Conservation (phyloP, 768 basidiomycete genomes). For the Termitomyces titanicus region DNA sequence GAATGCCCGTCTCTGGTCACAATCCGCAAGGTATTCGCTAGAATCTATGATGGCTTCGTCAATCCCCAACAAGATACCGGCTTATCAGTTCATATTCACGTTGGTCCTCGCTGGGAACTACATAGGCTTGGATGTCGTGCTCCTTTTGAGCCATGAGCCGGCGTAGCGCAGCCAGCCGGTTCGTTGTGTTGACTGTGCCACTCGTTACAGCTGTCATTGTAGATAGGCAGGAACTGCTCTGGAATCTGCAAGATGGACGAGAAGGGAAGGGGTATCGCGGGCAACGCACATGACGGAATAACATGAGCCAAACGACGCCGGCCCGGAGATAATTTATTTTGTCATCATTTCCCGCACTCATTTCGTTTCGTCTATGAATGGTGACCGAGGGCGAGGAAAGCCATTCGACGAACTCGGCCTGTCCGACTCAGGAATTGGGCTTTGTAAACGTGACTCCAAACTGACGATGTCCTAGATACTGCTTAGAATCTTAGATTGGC, state of each 20-base stretch:
- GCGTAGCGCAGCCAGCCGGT: slow-evolving; percentile 60
- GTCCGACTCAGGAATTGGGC: no score
- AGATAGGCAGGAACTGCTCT: not conserved
- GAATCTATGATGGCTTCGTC: slow-evolving; percentile 46
- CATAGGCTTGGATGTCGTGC: slow-evolving; percentile 57
- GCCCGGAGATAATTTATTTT: not conserved
- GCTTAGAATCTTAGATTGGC: no score
- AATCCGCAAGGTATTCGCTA: slow-evolving; percentile 85
- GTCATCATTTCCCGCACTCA: no score
- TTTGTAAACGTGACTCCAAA: no score
- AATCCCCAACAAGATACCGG: not conserved
- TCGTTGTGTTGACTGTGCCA: slow-evolving; percentile 57
- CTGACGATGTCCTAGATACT: no score
- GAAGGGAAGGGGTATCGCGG: slow-evolving; percentile 8
- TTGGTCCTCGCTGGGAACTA: slow-evolving; percentile 91
- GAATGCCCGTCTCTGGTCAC: slow-evolving; percentile 80
- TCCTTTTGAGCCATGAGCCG: slow-evolving; percentile 60
- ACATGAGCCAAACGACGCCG: slow-evolving; percentile 6
- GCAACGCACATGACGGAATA: slow-evolving; percentile 12
- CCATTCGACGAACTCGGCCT: no score
- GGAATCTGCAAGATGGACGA: not conserved
- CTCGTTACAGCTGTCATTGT: slow-evolving; percentile 34
- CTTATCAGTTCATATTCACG: slow-evolving; percentile 46
- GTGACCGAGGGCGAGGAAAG: no score
- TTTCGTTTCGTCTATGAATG: no score